Evolutionary conservation across 2,329 filamentous ascomycete genomes (phyloP).

Genomic region (Fonsecaea erecta): DNA sequence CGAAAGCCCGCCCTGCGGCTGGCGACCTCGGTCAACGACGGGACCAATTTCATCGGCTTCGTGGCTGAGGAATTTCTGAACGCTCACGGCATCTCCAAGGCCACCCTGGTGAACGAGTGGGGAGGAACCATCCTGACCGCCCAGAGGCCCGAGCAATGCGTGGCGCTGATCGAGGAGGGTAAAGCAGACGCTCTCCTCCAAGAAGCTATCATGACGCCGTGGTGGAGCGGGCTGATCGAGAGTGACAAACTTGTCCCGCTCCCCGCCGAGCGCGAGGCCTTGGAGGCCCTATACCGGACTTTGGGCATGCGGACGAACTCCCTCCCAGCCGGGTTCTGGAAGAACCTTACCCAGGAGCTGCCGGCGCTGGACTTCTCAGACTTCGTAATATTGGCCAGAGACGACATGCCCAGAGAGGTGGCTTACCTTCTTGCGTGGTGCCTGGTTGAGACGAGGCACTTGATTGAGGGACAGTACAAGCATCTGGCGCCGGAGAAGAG

Average conservation of each 20-base stretch:
- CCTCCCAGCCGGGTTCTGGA: conserved; percentile 23
- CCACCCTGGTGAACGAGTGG: conserved; percentile 17
- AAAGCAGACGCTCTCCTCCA: conserved; percentile 25
- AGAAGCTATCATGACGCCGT: conserved; percentile 28
- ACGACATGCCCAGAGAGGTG: conserved; percentile 25
- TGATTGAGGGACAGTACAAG: conserved; percentile 26
- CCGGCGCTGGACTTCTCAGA: conserved; percentile 27
- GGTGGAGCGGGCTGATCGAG: conserved; percentile 25
- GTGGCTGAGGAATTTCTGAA: conserved; percentile 22
- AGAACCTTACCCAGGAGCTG: conserved; percentile 14
- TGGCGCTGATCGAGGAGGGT: conserved; percentile 23
- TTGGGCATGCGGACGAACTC: conserved; percentile 17
- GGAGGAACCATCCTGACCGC: conserved; percentile 15
- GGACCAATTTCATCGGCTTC: conserved; percentile 26
- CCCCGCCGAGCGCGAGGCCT: conserved; percentile 15
- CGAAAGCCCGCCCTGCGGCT: conserved; percentile 17
- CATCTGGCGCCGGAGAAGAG: conserved; percentile 22
- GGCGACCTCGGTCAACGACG: conserved; percentile 20
- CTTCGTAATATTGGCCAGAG: conserved; percentile 24
- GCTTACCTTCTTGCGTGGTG: conserved; percentile 25
- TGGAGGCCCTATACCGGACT: conserved; percentile 11
- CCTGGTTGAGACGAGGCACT: conserved; percentile 25
- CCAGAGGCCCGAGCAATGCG: conserved; percentile 24
- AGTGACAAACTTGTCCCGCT: conserved; percentile 10
- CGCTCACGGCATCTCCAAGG: conserved; percentile 23